Evolutionary conservation across 1,284 basidiomycete species (phyloP), one percentile per base, ranked within the genome.

Genomic region (Malassezia arunalokei): DNA sequence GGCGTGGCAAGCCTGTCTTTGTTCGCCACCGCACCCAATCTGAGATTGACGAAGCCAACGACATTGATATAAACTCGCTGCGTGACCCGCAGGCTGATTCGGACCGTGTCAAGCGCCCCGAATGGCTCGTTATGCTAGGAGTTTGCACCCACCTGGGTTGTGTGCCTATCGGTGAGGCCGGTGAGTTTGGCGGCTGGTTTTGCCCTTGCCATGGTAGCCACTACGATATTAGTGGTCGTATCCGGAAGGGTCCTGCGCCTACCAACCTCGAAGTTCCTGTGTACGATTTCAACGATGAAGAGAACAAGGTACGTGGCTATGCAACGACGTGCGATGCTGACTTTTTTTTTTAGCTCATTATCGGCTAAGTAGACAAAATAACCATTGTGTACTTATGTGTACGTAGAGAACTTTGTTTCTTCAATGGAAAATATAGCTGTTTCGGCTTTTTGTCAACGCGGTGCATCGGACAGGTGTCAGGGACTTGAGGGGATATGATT

Each of bases 1-100:
- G 94, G 94, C 87, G 92, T 75, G 94, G 92, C 75, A 99, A 98
- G 81, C 94, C 94, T 64, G 92, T 99, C 56, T 98, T 98, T 79
- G 88, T 99, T 75, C 84, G 94, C 66, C 92, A 99, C 79, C 83
- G 94, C 70, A 99, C 94, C 27, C 74, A 80, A 54, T 81, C 80
- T 51, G 94, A 99, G 79, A 89, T 98, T 66, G 82, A 89, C 60
- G 94, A 98, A 78, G 94, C 94, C 54, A 84, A 87, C 76, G 69
- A 76, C 47, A 78, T 82, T 51, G 84, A 95, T 76, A 82, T 91
- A 82, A 87, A 87, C 79, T 69, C 78, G 45, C 79, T 99, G 62
- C 82, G 94, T 65, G 94, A 99, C 75, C 94, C 94, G 49, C 80
- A 98, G 79, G 78, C 81, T 54, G 94, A 99, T 73, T 84, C 87